These are phyloP conservation scores for Arctostaphylos glauca DNA, from an alignment of 148 eudicot species.

Conservation along the genomic window DNA sequence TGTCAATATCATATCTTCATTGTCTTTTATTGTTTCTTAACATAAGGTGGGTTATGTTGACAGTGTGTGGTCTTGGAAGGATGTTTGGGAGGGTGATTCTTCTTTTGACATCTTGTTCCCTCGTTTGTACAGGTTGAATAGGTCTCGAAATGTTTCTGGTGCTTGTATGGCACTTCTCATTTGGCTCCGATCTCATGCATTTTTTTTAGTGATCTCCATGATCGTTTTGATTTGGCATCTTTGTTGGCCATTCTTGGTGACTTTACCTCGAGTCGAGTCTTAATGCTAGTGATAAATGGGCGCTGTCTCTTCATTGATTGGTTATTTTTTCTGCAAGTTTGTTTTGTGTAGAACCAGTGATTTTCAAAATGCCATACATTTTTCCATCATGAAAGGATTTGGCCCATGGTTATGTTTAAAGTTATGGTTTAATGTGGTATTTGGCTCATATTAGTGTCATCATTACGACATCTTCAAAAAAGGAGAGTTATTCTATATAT, in stretches of 20 bases:
- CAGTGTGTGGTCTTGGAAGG: not conserved
- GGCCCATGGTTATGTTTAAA: not conserved
- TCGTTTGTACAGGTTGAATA: not conserved
- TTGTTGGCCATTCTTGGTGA: not conserved
- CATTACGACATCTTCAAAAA: not conserved
- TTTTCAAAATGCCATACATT: not conserved
- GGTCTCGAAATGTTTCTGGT: not conserved
- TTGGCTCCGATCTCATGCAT: not conserved
- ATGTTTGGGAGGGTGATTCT: not conserved
- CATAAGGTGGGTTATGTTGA: not conserved
- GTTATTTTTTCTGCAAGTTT: not conserved
- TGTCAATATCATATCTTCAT: not conserved
- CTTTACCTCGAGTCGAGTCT: not conserved
- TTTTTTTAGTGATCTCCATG: too few relatives aligned
- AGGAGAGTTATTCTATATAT: not conserved
- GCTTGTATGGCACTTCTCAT: not conserved
- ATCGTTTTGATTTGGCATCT: too few relatives aligned
- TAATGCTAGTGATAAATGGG: not conserved
- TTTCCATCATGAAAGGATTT: not conserved
- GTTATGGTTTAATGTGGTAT: not conserved
- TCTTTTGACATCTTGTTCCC: not conserved
- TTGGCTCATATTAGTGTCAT: not conserved
- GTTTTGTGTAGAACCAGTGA: not conserved
- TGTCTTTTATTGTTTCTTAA: not conserved
- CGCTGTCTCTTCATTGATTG: not conserved